Conservation (phyloP, 2,329 filamentous ascomycete genomes). For the Epichloe aotearoae region DNA sequence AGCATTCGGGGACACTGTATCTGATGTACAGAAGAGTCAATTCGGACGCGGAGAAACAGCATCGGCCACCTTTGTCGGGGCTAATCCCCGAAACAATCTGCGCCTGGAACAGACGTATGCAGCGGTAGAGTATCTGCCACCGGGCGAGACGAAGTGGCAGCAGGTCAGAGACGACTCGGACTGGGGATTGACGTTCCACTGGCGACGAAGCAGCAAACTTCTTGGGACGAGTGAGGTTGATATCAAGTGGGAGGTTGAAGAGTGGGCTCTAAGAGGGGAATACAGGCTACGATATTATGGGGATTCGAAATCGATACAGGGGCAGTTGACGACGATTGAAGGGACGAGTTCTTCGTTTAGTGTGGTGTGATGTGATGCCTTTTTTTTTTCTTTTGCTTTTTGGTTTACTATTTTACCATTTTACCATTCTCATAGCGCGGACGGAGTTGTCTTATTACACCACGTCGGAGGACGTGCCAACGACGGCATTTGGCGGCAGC, state of each 20-base stretch:
- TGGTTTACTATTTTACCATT: not conserved
- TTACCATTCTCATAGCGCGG: not conserved
- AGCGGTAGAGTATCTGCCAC: conserved; percentile 45
- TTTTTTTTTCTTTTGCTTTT: not conserved
- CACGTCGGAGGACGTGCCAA: too few relatives aligned
- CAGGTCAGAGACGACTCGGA: conserved; percentile 62
- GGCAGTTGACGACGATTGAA: conserved; percentile 55
- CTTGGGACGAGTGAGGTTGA: conserved; percentile 64
- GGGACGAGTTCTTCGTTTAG: conserved; percentile 45
- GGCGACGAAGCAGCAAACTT: conserved; percentile 58
- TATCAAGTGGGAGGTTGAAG: conserved; percentile 67
- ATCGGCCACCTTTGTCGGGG: conserved; percentile 61
- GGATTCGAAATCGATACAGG: conserved; percentile 51
- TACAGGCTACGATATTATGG: conserved; percentile 76
- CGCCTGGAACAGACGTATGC: conserved; percentile 66
- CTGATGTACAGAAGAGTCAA: conserved; percentile 30
- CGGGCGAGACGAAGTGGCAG: conserved; percentile 37
- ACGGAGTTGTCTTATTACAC: not conserved
- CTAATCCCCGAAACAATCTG: conserved; percentile 80
- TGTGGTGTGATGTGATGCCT: conserved; percentile 6
- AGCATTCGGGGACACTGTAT: conserved; percentile 54
- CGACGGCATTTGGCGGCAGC: too few relatives aligned
- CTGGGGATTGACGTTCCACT: conserved; percentile 70
- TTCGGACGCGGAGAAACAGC: conserved; percentile 48
- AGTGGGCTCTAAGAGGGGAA: conserved; percentile 40